phyloP scores from a whole-genome alignment of 1,284 basidiomycete species.

The Fistulina hepatica region DNA sequence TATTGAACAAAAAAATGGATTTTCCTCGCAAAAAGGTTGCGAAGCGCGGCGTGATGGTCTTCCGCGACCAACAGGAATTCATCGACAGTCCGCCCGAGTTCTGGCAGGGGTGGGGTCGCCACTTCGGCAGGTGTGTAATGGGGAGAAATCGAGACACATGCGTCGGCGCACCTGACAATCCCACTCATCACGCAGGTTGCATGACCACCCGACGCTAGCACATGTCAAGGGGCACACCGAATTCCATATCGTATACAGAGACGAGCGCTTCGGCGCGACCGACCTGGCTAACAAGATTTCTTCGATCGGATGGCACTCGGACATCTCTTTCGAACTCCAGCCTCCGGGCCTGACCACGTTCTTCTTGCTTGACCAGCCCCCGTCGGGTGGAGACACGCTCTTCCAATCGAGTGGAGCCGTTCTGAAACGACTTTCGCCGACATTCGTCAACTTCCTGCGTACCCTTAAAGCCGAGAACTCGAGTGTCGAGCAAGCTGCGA shows the following conservation, averaged over 20 bases:
- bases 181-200: conserved; percentile 26
- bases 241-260: conserved; percentile 27
- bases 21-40: too few species aligned
- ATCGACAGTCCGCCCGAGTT: conserved; percentile 40
- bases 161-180: conserved; percentile 23
- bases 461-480: conserved; percentile 55
- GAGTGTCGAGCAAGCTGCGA: conserved; percentile 44
- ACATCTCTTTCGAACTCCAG: conserved; percentile 46
- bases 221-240: conserved; percentile 30
- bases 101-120: too few species aligned
- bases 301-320: conserved; percentile 20
- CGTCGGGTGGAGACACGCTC: conserved; percentile 45
- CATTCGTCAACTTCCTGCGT: conserved; percentile 54
- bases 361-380: conserved; percentile 44
- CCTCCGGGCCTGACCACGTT: conserved; percentile 50
- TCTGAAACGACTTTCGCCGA: conserved; percentile 60
- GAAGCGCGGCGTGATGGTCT: conserved; percentile 45
- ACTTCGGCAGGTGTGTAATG: conserved; percentile 29
- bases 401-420: conserved; percentile 52
- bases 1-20: too few species aligned
- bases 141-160: conserved; percentile 28
- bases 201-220: conserved; percentile 31
- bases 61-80: conserved; percentile 48
- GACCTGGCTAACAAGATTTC: conserved; percentile 31
- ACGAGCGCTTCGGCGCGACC: conserved; percentile 16